These are phyloP conservation scores for Viridothelium virens DNA, from an alignment of 495 filamentous ascomycete genomes.

Conservation along the genomic window DNA sequence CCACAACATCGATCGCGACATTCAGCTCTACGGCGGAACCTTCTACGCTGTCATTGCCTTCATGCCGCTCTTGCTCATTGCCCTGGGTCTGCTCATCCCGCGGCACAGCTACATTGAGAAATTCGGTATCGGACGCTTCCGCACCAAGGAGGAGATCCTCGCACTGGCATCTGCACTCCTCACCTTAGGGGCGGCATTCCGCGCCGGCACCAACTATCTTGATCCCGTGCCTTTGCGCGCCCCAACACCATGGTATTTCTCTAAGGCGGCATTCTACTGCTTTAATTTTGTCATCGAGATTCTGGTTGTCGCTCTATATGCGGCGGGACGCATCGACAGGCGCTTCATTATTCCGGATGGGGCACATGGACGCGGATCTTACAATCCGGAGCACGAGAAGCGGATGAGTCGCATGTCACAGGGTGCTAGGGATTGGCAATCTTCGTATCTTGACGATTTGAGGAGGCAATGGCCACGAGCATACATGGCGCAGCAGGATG, in stretches of 20 bases:
- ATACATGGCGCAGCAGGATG: slow-evolving; percentile 1
- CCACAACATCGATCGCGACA: slow-evolving; percentile 46
- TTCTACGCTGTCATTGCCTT: slow-evolving; percentile 66
- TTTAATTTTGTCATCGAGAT: slow-evolving; percentile 36
- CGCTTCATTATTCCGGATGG: slow-evolving; percentile 35
- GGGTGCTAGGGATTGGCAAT: background rate
- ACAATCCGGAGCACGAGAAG: slow-evolving; percentile 9
- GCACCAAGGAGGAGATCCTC: slow-evolving; percentile 58
- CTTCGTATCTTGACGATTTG: background rate
- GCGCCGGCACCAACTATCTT: slow-evolving; percentile 51
- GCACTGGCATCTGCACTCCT: slow-evolving; percentile 48
- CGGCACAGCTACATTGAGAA: slow-evolving; percentile 47
- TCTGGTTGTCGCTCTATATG: slow-evolving; percentile 30
- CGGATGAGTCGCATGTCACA: slow-evolving; percentile 7
- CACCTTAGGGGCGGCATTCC: slow-evolving; percentile 62
- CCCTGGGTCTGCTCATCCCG: slow-evolving; percentile 47
- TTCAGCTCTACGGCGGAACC: slow-evolving; percentile 60
- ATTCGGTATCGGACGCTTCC: slow-evolving; percentile 62
- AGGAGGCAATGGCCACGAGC: background rate
- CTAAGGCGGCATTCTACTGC: slow-evolving; percentile 52
- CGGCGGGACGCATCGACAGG: slow-evolving; percentile 31
- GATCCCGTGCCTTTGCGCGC: slow-evolving; percentile 43
- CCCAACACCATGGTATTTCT: slow-evolving; percentile 58
- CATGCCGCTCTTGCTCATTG: slow-evolving; percentile 60
- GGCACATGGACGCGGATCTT: slow-evolving; percentile 26